phyloP scores from a whole-genome alignment of 106 monocot genomes.

The Xerophyta viscosa region DNA sequence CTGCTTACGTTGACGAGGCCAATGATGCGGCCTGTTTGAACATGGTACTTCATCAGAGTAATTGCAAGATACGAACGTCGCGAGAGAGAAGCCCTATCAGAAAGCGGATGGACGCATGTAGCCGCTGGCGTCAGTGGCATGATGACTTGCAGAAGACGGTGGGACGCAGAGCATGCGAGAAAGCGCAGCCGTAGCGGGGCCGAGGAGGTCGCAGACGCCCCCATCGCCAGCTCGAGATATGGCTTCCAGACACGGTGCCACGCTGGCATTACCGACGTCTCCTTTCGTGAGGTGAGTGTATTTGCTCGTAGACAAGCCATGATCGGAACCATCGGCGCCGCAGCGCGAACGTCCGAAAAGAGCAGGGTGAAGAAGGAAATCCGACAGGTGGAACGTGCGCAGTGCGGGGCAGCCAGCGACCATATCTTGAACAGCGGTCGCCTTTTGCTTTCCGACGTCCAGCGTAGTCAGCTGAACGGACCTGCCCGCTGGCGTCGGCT shows the following conservation, averaged over 20 bases:
- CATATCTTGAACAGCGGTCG: conserved; percentile 38
- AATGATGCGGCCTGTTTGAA: conserved; percentile 64
- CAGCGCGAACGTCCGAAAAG: conserved; percentile 72
- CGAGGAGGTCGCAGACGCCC: conserved; percentile 64
- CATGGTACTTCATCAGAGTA: conserved; percentile 97
- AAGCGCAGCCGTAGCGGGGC: conserved; percentile 55
- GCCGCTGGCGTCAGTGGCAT: conserved; percentile 25
- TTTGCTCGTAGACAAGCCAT: too few species aligned
- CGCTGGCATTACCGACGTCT: conserved; percentile 72
- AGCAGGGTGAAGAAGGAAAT: conserved; percentile 78
- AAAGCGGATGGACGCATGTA: conserved; percentile 61
- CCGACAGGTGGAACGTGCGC: conserved; percentile 83
- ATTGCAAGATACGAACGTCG: conserved; percentile 75
- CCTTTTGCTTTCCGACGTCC: conserved; percentile 80
- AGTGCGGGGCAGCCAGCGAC: conserved; percentile 59
- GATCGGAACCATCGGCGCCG: conserved; percentile 70
- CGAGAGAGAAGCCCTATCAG: conserved; percentile 78
- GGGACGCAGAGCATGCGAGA: conserved; percentile 66
- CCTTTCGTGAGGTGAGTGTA: conserved; percentile 48
- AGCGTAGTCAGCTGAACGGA: conserved; percentile 47
- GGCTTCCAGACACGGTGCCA: conserved; percentile 70
- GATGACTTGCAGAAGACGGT: conserved; percentile 66
- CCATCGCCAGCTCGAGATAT: conserved; percentile 73
- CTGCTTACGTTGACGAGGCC: conserved; percentile 66
- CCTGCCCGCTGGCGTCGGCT: conserved; percentile 9